phyloP scores from a whole-genome alignment of 2,329 filamentous ascomycete species.

The Trichoderma cornu-damae region DNA sequence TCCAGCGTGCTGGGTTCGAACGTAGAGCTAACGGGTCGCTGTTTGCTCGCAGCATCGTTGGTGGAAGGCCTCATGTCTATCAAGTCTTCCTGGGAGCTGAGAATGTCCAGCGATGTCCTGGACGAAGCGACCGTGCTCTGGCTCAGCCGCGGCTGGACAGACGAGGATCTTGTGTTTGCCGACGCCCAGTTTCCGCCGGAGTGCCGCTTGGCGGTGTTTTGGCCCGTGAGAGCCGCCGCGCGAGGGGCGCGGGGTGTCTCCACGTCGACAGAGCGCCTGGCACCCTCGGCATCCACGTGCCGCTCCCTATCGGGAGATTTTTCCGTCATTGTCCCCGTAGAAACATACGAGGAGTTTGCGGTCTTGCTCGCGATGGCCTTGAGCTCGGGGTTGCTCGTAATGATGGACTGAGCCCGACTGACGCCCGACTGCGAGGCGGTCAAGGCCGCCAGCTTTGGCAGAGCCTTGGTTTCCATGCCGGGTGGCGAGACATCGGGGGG shows the following conservation, averaged over 20 bases:
- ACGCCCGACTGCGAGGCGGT: slow-evolving; percentile 44
- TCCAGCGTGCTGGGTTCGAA: slow-evolving; percentile 72
- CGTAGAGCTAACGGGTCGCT: slow-evolving; percentile 75
- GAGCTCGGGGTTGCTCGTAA: slow-evolving; percentile 57
- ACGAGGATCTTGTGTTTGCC: slow-evolving; percentile 14
- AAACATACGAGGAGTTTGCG: slow-evolving; percentile 39
- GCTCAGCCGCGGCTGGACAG: slow-evolving; percentile 24
- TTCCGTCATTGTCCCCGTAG: slow-evolving; percentile 54
- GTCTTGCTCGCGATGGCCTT: slow-evolving; percentile 50
- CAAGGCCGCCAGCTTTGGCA: slow-evolving; percentile 38
- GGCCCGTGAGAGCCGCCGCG: not conserved
- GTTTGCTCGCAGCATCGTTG: slow-evolving; percentile 41
- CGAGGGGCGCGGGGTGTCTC: not conserved
- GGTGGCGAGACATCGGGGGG: slow-evolving; percentile 20
- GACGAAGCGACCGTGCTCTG: slow-evolving; percentile 17
- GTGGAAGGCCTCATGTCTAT: slow-evolving; percentile 24
- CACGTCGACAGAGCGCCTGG: slow-evolving; percentile 4
- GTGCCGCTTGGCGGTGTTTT: slow-evolving; percentile 9
- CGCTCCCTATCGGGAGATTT: slow-evolving; percentile 6
- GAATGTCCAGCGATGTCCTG: slow-evolving; percentile 23
- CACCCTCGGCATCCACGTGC: not conserved
- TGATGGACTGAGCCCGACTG: slow-evolving; percentile 59
- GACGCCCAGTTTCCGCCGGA: slow-evolving; percentile 9
- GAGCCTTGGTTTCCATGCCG: slow-evolving; percentile 27
- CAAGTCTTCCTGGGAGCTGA: slow-evolving; percentile 21